Base-by-base conservation (phyloP, 805 yeast genomes). In the Cyberlindnera petersonii region DNA sequence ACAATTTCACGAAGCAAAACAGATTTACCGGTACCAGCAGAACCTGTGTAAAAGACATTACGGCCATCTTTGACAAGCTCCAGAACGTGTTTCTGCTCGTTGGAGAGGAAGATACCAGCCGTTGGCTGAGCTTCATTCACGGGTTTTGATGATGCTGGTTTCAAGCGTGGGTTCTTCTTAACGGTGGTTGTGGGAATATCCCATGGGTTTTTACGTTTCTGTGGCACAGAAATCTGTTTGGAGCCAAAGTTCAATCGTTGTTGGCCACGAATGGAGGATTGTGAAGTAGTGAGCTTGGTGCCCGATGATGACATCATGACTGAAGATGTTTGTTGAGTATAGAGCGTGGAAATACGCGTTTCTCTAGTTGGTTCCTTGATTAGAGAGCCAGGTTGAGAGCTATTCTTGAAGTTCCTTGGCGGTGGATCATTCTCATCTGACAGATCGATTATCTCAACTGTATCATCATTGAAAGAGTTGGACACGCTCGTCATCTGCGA, bases 21-120 rank as follows among this genome's bases (percentile, higher is more conserved):
- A 2, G 94, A 83, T 57, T 85, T 85, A 64, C 95, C 95, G 1
- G 95, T 85, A 61, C 95, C 95, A 0, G 94, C 94, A 45, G 85
- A 75, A 39, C 95, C 95, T 0, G 94, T 84, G 52, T 79, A 84
- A 49, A 85, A 85, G 1, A 85, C 68, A 46, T 74, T 82, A 31
- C 64, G 52, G 17, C 71, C 69, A 13, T 68, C 60, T 6, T 82
- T 68, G 8, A 79, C 78, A 10, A 71, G 56, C 17, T 72, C 65
- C 7, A 83, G 48, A 6, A 85, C 79, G 18, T 53, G 52, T 38
- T 61, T 57, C 58, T 79, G 86, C 56, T 79, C 84, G 7, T 53
- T 56, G 14, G 71, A 62, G 6, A 67, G 52, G 5, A 49, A 36
- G n/a, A 22, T 11, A 18, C 20, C 15, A 11, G 20, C 13, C 10